Evolutionary conservation across 768 basidiomycete species (phyloP).

Genomic region (Bullera alba): DNA sequence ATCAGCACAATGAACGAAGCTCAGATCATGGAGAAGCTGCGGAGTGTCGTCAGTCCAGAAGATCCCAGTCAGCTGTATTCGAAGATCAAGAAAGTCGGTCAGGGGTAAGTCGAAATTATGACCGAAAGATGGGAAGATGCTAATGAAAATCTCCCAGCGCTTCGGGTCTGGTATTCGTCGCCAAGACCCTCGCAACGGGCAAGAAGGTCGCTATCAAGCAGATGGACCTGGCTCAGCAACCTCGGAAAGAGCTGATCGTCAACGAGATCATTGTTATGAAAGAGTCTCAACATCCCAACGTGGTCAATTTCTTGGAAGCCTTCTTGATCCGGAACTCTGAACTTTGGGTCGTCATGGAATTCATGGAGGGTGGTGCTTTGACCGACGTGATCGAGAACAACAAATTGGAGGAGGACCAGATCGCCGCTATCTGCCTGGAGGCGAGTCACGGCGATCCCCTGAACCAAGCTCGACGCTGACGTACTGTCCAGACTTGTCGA

Average conservation of each 20-base stretch:
- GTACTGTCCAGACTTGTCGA: conserved; percentile 69
- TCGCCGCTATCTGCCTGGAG: conserved; percentile 83
- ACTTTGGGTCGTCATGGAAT: conserved; percentile 99
- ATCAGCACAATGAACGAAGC: conserved; percentile 95
- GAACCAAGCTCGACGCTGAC: conserved; percentile 2
- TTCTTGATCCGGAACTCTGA: conserved; percentile 82
- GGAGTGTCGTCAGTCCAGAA: conserved; percentile 74
- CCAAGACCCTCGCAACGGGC: conserved; percentile 74
- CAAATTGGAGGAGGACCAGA: conserved; percentile 88
- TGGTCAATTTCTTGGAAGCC: conserved; percentile 88
- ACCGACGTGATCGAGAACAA: conserved; percentile 98
- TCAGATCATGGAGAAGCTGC: conserved; percentile 96
- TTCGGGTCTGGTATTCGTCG: conserved; percentile 95
- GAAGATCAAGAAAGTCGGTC: conserved; percentile 98
- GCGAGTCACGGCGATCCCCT: conserved; percentile 57
- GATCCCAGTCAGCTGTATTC: conserved; percentile 86
- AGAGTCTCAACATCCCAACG: conserved; percentile 92
- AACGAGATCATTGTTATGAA: conserved; percentile 99
- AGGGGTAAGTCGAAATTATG: conserved; percentile 62
- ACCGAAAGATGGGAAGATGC: background rate
- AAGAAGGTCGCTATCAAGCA: conserved; percentile 96
- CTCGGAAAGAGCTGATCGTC: conserved; percentile 93
- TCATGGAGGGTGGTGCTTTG: conserved; percentile 90
- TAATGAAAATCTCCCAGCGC: conserved; percentile 59
- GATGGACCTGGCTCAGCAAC: conserved; percentile 92